These are phyloP conservation scores for Suillus clintonianus DNA, from an alignment of 768 basidiomycete genomes.

Conservation along the genomic window DNA sequence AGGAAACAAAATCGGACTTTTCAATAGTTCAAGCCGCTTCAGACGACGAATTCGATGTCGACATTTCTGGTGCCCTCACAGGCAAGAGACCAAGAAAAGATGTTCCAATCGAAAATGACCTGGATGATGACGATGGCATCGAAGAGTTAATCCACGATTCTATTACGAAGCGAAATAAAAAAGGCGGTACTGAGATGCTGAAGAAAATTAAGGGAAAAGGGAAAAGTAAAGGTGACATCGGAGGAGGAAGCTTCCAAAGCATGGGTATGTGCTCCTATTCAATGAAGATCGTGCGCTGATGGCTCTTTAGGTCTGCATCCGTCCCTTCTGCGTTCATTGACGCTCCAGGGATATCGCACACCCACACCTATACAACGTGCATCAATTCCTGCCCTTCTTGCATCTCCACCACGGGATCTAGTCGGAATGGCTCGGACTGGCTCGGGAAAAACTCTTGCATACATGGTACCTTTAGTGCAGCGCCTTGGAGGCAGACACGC, in stretches of 20 bases:
- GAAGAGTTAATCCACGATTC: constrained; percentile 66
- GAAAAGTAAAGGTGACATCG: constrained; percentile 76
- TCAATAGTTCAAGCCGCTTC: constrained; percentile 16
- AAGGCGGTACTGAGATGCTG: constrained; percentile 72
- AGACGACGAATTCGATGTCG: constrained; percentile 58
- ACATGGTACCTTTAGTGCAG: constrained; percentile 89
- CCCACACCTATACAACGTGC: constrained; percentile 97
- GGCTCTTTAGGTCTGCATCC: constrained; percentile 71
- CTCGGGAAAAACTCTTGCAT: constrained; percentile 96
- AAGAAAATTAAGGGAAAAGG: constrained; percentile 77
- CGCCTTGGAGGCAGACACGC: constrained; percentile 82
- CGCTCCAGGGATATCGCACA: constrained; percentile 89
- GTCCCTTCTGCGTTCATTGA: constrained; percentile 78
- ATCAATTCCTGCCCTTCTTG: constrained; percentile 81
- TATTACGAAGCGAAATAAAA: constrained; percentile 71
- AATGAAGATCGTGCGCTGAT: not conserved
- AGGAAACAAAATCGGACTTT: constrained; percentile 13
- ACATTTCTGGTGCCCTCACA: constrained; percentile 65
- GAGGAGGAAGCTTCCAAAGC: constrained; percentile 94
- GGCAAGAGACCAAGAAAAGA: constrained; percentile 40
- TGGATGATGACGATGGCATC: constrained; percentile 53
- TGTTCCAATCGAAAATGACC: not conserved
- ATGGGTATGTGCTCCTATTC: constrained; percentile 65
- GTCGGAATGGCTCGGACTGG: constrained; percentile 99
- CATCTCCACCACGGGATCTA: constrained; percentile 85